Evolutionary conservation across 2,329 filamentous ascomycete genomes (phyloP), one percentile per base, ranked within the genome.

Genomic region (Sclerotinia spermophila): DNA sequence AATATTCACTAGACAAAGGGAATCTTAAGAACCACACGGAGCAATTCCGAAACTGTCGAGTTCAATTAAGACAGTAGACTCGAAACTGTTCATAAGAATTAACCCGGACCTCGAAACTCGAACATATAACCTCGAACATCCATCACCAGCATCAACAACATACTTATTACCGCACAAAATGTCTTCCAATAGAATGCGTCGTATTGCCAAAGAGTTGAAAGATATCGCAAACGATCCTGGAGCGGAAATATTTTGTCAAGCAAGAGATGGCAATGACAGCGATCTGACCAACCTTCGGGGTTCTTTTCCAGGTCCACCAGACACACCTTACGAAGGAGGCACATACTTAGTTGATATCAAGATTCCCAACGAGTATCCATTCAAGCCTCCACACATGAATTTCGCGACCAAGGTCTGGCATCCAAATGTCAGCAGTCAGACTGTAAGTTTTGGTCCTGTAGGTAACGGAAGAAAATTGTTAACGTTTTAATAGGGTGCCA

Each of bases 341-440:
- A 90, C 86, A 40, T 99, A 89, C 80, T 82, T 86, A 24, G 88
- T 99, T 75, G 92, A 97, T 78, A 96, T 99, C 77, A 87, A 86
- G 77, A 96, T 99, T 68, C 94, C 95, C 0, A 87, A 87, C 73
- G 92, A 92, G 75, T 99, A 99, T 78, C 96, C 96, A 0, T 99
- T 99, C 83, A 92, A 94, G 76, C 93, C 95, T 5, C 96, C 96
- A 6, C 81, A 88, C 71, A 98, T 99, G 91, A 91, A 89, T 77
- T 98, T 98, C 79, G 87, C 91, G 74, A 99, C 96, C 74, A 94
- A 91, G 81, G 91, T 98, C 76, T 99, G 94, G 94, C 96, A 99
- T 81, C 96, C 96, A 45, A 99, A 99, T 79, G 89, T 99, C 82
- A 96, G 92, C 85, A 95, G 92, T 78, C 92, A 96, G 80, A 97